Conservation (phyloP, 768 basidiomycete genomes). For the Psilocybe tampanensis region DNA sequence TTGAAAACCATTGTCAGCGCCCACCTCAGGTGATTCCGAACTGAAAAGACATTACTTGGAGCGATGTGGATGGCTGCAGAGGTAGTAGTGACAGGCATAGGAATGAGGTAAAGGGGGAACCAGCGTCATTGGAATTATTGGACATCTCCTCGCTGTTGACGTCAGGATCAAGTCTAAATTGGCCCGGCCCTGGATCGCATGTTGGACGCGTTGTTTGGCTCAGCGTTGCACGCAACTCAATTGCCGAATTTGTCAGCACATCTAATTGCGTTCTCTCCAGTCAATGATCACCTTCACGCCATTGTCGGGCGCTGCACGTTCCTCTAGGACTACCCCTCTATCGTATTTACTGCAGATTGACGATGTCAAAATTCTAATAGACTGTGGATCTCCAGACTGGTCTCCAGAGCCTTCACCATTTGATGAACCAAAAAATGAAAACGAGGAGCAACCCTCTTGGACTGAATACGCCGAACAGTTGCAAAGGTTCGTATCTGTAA, state of each 20-base stretch:
- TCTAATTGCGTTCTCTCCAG: not conserved
- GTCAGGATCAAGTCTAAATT: too few relatives aligned
- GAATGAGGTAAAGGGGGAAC: slow-evolving; percentile 2
- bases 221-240: not conserved
- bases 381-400: slow-evolving; percentile 94
- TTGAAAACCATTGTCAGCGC: not conserved
- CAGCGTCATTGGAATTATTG: not conserved
- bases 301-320: slow-evolving; percentile 80
- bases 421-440: slow-evolving; percentile 24
- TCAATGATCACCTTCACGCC: slow-evolving; percentile 95
- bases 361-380: slow-evolving; percentile 90
- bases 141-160: too few relatives aligned
- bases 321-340: slow-evolving; percentile 62
- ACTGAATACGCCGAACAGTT: slow-evolving; percentile 66
- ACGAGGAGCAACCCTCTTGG: slow-evolving; percentile 47
- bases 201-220: slow-evolving; percentile 18
- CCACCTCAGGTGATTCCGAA: not conserved
- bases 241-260: not conserved
- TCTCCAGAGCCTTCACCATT: slow-evolving; percentile 56
- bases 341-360: slow-evolving; percentile 92
- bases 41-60: slow-evolving; percentile 39
- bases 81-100: slow-evolving; percentile 54
- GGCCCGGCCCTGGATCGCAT: too few relatives aligned
- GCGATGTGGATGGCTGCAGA: slow-evolving; percentile 59
- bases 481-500: slow-evolving; percentile 56